phyloP scores from a whole-genome alignment of 2,329 filamentous ascomycete species.

The Exophiala sp. region DNA sequence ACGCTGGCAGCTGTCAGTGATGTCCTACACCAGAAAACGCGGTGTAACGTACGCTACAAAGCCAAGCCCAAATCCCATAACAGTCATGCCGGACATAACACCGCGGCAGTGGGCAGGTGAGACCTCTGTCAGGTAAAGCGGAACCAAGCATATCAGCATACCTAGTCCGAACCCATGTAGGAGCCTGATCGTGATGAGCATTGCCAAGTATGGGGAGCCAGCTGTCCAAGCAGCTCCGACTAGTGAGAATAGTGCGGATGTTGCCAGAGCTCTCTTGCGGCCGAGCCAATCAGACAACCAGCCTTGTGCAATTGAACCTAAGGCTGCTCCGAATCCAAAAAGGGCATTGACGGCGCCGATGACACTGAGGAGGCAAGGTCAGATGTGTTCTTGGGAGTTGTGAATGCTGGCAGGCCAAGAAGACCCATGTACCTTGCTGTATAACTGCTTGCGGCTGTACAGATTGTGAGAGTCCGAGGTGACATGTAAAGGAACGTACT shows the following conservation, averaged over 20 bases:
- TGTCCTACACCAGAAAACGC: background rate
- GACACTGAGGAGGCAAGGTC: conserved; percentile 33
- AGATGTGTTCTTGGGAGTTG: background rate
- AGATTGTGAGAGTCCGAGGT: background rate
- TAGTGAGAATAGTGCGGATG: conserved; percentile 4
- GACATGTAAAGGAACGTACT: background rate
- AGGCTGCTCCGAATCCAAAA: conserved; percentile 3
- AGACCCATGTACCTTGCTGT: conserved; percentile 3
- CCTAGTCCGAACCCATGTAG: conserved; percentile 11
- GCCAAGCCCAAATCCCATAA: conserved; percentile 13
- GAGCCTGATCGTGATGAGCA: conserved; percentile 13
- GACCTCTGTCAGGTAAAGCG: conserved; percentile 11
- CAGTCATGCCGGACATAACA: conserved; percentile 13
- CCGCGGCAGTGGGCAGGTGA: conserved; percentile 12
- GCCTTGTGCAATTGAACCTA: conserved; percentile 2
- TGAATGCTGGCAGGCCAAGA: background rate
- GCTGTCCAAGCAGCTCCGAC: conserved; percentile 7
- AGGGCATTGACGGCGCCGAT: conserved; percentile 45
- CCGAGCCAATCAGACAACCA: conserved; percentile 11
- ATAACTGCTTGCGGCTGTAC: conserved; percentile 7
- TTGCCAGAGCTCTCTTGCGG: conserved; percentile 6
- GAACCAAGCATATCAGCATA: conserved; percentile 13
- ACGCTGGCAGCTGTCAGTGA: background rate
- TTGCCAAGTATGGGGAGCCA: conserved; percentile 9
- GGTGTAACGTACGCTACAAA: conserved; percentile 11